Percentiles rank a stretch among this genome's conserved stretches.
These are phyloP conservation scores for Lepidium africanum DNA, from an alignment of 345 rosid genomes.

Conservation along the genomic window DNA sequence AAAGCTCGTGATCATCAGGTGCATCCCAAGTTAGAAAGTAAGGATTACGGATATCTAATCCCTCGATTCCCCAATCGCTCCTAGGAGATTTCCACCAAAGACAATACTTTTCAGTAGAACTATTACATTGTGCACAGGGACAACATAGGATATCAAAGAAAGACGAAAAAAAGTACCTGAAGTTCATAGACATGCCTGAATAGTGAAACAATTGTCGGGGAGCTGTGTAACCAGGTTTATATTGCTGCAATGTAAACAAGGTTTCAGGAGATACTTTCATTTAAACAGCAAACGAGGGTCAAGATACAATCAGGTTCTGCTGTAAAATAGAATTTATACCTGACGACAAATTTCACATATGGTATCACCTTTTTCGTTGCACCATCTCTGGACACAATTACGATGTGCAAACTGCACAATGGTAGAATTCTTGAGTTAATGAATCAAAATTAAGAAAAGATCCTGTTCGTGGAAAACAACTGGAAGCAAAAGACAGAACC, in stretches of 20 bases:
- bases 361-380: slow-evolving; percentile 76
- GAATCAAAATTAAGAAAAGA: not conserved
- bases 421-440: not conserved
- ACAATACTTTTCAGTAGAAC: not conserved
- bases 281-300: not conserved
- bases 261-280: not conserved
- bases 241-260: slow-evolving; percentile 46
- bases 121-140: not conserved
- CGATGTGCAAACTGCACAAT: slow-evolving; percentile 74
- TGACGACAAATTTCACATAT: slow-evolving; percentile 75
- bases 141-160: not conserved
- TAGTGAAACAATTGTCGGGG: slow-evolving; percentile 47
- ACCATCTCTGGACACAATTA: slow-evolving; percentile 83
- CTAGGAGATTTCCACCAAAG: slow-evolving; percentile 19
- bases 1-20: slow-evolving; percentile 42
- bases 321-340: slow-evolving; percentile 43
- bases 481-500: slow-evolving; percentile 33
- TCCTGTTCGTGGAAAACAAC: not conserved
- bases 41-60: slow-evolving; percentile 42
- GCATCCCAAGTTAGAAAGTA: slow-evolving; percentile 42
- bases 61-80: slow-evolving; percentile 58
- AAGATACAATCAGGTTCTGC: not conserved
- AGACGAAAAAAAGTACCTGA: slow-evolving; percentile 37
- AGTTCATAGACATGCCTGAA: slow-evolving; percentile 49
- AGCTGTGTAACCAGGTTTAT: slow-evolving; percentile 54